Conservation (phyloP, 257 asterid genomes). For the Phtheirospermum japonicum region DNA sequence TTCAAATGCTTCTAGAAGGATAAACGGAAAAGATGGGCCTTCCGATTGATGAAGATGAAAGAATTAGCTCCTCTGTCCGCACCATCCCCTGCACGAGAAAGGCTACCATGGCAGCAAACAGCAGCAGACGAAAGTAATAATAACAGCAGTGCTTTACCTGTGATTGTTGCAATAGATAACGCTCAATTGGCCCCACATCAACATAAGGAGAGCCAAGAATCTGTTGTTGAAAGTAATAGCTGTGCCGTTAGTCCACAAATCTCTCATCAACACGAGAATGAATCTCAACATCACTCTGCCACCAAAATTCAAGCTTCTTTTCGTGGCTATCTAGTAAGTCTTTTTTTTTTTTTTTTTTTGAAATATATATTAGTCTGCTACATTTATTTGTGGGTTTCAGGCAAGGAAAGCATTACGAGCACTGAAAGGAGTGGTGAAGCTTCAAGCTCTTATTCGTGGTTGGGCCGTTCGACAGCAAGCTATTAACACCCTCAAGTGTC, state of each 20-base stretch:
- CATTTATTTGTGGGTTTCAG: conserved; percentile 33
- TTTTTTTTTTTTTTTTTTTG: neutral
- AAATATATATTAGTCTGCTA: neutral
- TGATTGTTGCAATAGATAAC: conserved; percentile 22
- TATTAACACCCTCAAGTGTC: conserved; percentile 68
- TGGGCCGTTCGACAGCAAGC: conserved; percentile 91
- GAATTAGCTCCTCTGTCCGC: conserved; percentile 36
- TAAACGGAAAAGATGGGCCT: conserved; percentile 54
- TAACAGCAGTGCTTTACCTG: conserved; percentile 21
- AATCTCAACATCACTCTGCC: conserved; percentile 46
- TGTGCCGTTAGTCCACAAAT: conserved; percentile 5
- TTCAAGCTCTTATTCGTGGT: conserved; percentile 92
- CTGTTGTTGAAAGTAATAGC: conserved; percentile 24
- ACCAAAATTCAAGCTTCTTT: conserved; percentile 74
- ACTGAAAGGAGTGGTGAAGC: conserved; percentile 81
- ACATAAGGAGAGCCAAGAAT: conserved; percentile 27
- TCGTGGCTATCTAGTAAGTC: conserved; percentile 76
- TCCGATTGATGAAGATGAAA: conserved; percentile 49
- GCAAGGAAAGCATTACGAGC: conserved; percentile 89
- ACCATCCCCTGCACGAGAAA: conserved; percentile 39
- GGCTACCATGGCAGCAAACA: conserved; percentile 22
- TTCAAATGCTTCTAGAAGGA: conserved; percentile 37
- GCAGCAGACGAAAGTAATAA: conserved; percentile 24
- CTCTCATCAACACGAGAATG: conserved; percentile 21
- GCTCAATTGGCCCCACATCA: conserved; percentile 7